Evolutionary conservation across 768 basidiomycete genomes (phyloP).

Genomic region (Trametes maxima): DNA sequence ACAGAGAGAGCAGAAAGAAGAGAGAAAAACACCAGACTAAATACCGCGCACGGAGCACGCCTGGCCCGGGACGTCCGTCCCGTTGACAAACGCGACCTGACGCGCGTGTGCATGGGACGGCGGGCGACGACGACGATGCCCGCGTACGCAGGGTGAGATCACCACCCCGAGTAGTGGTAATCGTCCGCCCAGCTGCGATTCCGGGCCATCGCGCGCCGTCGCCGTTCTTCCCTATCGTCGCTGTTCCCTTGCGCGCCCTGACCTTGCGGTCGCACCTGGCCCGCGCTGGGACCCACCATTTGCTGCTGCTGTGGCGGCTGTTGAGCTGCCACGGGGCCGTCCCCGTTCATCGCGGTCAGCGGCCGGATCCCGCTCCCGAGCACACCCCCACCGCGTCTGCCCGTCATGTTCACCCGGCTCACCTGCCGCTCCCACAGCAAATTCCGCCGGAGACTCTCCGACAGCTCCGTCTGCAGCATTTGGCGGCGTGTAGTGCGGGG

Average conservation of each 20-base stretch:
- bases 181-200: conserved; percentile 73
- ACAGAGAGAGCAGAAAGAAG: conserved; percentile 3
- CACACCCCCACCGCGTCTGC: conserved; percentile 30
- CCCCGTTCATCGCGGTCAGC: conserved; percentile 33
- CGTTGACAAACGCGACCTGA: conserved; percentile 2
- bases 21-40: conserved; percentile 9
- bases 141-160: conserved; percentile 5
- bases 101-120: background rate
- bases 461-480: conserved; percentile 85
- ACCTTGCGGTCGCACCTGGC: conserved; percentile 16
- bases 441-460: conserved; percentile 80
- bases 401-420: conserved; percentile 51
- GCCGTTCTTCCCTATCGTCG: conserved; percentile 45
- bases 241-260: conserved; percentile 41
- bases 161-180: conserved; percentile 70
- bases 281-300: conserved; percentile 8
- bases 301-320: conserved; percentile 18
- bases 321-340: conserved; percentile 4
- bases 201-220: conserved; percentile 49
- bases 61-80: background rate
- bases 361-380: conserved; percentile 38
- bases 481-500: conserved; percentile 83
- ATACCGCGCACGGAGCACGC: background rate
- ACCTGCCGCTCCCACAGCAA: conserved; percentile 81
- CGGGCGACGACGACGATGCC: background rate